Evolutionary conservation across 768 basidiomycete species (phyloP), one percentile per base, ranked within the genome.

Genomic region (Sistotremastrum niveocremeum): DNA sequence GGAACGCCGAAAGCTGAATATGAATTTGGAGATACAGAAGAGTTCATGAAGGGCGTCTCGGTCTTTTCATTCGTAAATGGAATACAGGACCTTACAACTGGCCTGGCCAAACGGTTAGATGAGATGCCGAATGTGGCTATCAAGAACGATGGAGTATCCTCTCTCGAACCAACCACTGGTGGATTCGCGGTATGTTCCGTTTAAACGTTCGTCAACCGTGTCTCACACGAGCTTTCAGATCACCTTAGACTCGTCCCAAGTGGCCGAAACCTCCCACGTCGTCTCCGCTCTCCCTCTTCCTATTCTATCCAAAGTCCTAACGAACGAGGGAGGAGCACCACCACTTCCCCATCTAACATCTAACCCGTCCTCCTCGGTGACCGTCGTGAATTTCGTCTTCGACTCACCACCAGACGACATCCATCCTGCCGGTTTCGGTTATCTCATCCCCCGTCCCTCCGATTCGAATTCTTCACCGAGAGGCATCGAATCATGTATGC

Each of bases 341-440:
- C 36, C 59, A 4, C 65, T 87, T 0, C 82, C 87, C 0, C 71
- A 87, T 51, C 72, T 93, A 10, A 68, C 62, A 4, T 60, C 69
- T n/a, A 90, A 87, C 57, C 73, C 81, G 0, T 67, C 71, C 36
- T 81, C 90, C 28, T 81, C 83, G 7, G 89, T 97, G 47, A 78
- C 75, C n/a, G 87, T 95, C 35, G 65, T 91, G 53, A 94, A 88
- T 65, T 67, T 98, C 56, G 74, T 97, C 51, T 97, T 94, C 66
- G 66, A 77, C 39, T 57, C 60, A 32, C 46, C 58, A 51, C 58
- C 72, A 32, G 59, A 65, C 28, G 54, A 58, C 28, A 70, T 93
- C 42, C 83, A 89, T 54, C 89, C 90, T 0, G 70, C 71, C 2
- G 94, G 94, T 3, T 99, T 97, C 59, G 94, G 94, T 6, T 97